Conservation (phyloP, 2,329 filamentous ascomycete species). For the Fusarium domesticum region DNA sequence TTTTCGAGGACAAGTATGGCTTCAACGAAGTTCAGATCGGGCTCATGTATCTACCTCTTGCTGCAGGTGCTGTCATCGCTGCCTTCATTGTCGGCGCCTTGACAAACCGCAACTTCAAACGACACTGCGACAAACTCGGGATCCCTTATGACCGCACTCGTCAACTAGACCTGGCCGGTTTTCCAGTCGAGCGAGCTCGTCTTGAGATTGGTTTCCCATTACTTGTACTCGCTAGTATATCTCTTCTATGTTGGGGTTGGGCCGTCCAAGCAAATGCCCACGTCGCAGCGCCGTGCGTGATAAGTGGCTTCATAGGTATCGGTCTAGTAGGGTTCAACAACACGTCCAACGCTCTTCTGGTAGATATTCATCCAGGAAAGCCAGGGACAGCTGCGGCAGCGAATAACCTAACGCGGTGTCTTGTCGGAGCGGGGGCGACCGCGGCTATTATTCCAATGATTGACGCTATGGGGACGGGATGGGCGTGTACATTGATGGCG, state of each 20-base stretch:
- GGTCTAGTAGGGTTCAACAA: conserved; percentile 55
- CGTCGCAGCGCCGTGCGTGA: conserved; percentile 45
- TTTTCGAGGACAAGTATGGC: conserved; percentile 53
- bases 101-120: conserved; percentile 66
- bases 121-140: conserved; percentile 53
- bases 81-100: conserved; percentile 49
- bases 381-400: conserved; percentile 55
- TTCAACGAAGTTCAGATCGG: conserved; percentile 55
- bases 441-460: conserved; percentile 53
- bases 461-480: conserved; percentile 47
- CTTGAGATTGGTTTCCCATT: conserved; percentile 50
- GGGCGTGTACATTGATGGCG: conserved; percentile 50
- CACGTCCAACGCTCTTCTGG: conserved; percentile 49
- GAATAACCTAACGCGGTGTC: conserved; percentile 55
- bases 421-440: conserved; percentile 52
- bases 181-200: conserved; percentile 52
- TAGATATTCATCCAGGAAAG: conserved; percentile 53
- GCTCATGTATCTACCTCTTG: conserved; percentile 51
- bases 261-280: conserved; percentile 41
- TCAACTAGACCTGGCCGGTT: conserved; percentile 46
- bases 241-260: conserved; percentile 53
- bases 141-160: conserved; percentile 53
- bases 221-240: conserved; percentile 46
- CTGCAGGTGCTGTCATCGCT: conserved; percentile 47
- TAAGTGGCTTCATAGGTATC: conserved; percentile 46